Base-by-base conservation (phyloP, 371 early-diverging fungal species). In the Haplosporangium sp. region DNA sequence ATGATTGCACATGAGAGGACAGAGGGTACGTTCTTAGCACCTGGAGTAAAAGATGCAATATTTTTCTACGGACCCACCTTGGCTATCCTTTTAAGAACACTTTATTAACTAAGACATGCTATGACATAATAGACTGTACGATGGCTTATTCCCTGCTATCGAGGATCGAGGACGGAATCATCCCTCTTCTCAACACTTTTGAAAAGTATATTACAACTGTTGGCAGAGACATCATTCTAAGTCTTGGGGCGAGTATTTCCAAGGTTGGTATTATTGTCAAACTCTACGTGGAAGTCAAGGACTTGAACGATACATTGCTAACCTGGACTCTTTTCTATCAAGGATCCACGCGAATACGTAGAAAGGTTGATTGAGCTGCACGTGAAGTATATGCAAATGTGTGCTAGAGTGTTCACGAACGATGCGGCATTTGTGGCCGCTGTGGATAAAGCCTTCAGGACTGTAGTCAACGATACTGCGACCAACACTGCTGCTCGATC, bases 371-470 rank as follows among this genome's bases (percentile, higher is more conserved):
- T 94, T 27, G 83, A 74, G 11, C 78, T 93, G 47, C 94, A 96
- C 64, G 45, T 70, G 7, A 91, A 92, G 63, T 95, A 89, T 67
- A 86, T 87, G 63, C 84, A 75, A 11, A 74, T 94, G 42, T 90
- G 89, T 67, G 69, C 77, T 4, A 85, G 87, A 34, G 90, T 91
- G 17, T 95, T 96, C 83, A 67, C 84, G 6, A 83, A 85, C 27
- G 93, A 96, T 72, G 85, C 93, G 0, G 67, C 86, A 5, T 96
- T 95, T 82, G 89, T 92, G 2, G 95, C 94, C 1, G 91, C 96
- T 20, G 86, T 95, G 19, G 97, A 96, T 74, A 95, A 96, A 85
- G 95, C 94, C 0, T 94, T 94, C 77, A 87, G 94, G 45, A 82
- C 87, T 2, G 86, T 95, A n/a, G 85, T 94, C 45, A 94, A 96